phyloP scores from a whole-genome alignment of 139 green algal genomes.

The Parachlorella kessleri region DNA sequence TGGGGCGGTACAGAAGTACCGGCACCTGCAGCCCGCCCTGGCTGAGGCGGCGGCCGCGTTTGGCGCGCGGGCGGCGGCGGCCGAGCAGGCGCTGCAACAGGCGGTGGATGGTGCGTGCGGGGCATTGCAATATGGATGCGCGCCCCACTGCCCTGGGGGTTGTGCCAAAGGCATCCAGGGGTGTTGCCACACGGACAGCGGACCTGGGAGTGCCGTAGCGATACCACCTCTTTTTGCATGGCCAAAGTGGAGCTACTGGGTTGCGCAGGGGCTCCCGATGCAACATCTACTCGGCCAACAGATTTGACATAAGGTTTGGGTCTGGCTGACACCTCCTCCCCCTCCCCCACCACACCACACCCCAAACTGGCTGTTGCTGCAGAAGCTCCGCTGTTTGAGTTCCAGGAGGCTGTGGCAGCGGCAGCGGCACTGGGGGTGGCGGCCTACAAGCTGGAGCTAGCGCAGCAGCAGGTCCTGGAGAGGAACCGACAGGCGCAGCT shows the following conservation, averaged over 20 bases:
- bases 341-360: too few species aligned
- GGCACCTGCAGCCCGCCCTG: neutral
- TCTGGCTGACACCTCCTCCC: neutral
- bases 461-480: neutral
- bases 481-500: neutral
- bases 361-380: neutral
- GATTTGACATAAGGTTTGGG: neutral
- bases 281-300: neutral
- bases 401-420: constrained; percentile 1
- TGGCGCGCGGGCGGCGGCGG: neutral
- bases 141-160: too few species aligned
- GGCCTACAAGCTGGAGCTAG: neutral
- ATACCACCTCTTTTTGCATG: too few species aligned
- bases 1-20: neutral
- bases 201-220: too few species aligned
- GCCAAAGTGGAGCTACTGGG: too few species aligned
- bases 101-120: constrained; percentile 6
- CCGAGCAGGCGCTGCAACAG: neutral
- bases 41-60: neutral
- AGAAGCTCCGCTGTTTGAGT: neutral
- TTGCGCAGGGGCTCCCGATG: too few species aligned
- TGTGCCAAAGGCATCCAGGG: too few species aligned
- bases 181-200: too few species aligned
- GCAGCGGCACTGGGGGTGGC: constrained; percentile 1
- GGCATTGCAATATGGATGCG: too few species aligned